These are phyloP conservation scores for Schizochytrium sp. DNA, from an alignment of 108 stramenopile genomes.

Conservation along the genomic window DNA sequence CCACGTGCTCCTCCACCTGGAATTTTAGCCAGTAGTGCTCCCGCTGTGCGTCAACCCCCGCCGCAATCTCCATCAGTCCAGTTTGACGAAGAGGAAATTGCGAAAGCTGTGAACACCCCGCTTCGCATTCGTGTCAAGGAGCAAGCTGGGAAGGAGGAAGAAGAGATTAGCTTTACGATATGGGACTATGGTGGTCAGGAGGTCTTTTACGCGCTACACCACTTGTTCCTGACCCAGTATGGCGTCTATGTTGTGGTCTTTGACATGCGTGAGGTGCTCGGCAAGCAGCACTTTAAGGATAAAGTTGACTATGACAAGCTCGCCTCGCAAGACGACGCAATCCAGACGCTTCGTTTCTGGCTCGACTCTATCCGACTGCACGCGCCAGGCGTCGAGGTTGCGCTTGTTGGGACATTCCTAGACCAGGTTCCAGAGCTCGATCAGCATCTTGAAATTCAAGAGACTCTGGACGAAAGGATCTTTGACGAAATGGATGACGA, in stretches of 20 bases:
- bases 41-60: too few relatives aligned
- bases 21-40: too few relatives aligned
- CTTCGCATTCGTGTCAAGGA: too few relatives aligned
- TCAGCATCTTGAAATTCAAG: not conserved
- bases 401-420: not conserved
- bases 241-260: constrained; percentile 15
- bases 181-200: constrained; percentile 23
- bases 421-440: not conserved
- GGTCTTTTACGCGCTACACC: constrained; percentile 8
- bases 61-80: too few relatives aligned
- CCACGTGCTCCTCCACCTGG: too few relatives aligned
- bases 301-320: too few relatives aligned
- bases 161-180: not conserved
- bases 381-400: not conserved
- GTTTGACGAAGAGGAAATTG: too few relatives aligned
- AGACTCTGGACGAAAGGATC: not conserved
- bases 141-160: too few relatives aligned
- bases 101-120: too few relatives aligned
- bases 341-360: not conserved
- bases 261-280: not conserved
- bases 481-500: not conserved
- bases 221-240: not conserved
- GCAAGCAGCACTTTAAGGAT: not conserved
- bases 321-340: not conserved
- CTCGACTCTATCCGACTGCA: not conserved